These are phyloP conservation scores for Rhodotorula sphaerocarpa DNA, from an alignment of 768 basidiomycete genomes.

Conservation along the genomic window DNA sequence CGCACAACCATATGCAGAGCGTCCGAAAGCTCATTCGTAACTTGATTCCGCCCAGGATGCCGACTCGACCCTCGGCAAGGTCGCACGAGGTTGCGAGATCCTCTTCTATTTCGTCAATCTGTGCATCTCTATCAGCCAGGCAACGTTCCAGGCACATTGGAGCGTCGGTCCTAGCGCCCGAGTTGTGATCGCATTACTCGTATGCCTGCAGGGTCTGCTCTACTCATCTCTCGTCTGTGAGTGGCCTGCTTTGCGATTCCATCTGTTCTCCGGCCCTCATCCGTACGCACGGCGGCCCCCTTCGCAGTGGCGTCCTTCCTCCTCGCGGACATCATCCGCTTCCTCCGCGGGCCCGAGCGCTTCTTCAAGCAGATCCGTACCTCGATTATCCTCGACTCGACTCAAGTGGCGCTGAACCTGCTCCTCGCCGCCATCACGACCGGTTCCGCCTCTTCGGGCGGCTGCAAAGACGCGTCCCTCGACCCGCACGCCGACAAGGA, in stretches of 20 bases:
- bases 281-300: background rate
- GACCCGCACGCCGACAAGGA: constrained; percentile 34
- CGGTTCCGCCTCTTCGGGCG: constrained; percentile 33
- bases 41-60: constrained; percentile 24
- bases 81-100: constrained; percentile 4
- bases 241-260: no score
- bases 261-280: background rate
- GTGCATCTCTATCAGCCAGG: constrained; percentile 34
- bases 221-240: constrained; percentile 15
- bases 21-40: no score
- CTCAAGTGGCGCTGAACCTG: constrained; percentile 1
- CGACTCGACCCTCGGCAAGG: constrained; percentile 6
- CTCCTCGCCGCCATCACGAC: constrained; percentile 28
- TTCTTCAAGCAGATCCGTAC: constrained; percentile 28
- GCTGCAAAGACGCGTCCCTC: constrained; percentile 33
- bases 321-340: constrained; percentile 19
- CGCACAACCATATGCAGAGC: no score
- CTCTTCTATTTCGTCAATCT: constrained; percentile 25
- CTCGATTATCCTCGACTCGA: constrained; percentile 28
- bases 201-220: constrained; percentile 9
- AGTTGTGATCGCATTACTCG: constrained; percentile 13
- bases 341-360: constrained; percentile 32
- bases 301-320: constrained; percentile 20
- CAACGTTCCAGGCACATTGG: constrained; percentile 32
- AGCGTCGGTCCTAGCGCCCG: constrained; percentile 27